A percentile compares a stretch with the other conserved stretches of the same genome.
phyloP scores from a whole-genome alignment of 306 rosid species.

The Cucurbita argyrosperma region DNA sequence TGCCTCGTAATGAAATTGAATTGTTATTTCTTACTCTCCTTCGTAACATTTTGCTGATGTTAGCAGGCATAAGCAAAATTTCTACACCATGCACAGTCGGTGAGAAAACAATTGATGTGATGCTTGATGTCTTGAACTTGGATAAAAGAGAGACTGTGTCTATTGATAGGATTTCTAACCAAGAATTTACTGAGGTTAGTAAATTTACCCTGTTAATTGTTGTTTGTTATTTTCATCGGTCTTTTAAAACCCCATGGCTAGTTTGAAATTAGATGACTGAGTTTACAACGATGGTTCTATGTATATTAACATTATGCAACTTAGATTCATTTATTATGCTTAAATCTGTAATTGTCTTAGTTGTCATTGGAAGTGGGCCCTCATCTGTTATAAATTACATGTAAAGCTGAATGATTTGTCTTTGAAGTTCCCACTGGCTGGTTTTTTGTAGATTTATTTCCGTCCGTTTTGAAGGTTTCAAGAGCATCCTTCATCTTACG shows the following conservation, averaged over 20 bases:
- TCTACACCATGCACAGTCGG: slow-evolving; percentile 56
- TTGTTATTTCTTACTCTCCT: neutral
- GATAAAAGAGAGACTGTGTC: slow-evolving; percentile 65
- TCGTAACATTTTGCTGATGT: slow-evolving; percentile 11
- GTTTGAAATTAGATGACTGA: neutral
- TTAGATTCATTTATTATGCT: neutral
- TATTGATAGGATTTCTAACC: slow-evolving; percentile 66
- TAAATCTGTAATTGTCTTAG: neutral
- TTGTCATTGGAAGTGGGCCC: neutral
- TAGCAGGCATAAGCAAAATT: slow-evolving; percentile 68
- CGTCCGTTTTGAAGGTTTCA: neutral
- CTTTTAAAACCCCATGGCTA: neutral
- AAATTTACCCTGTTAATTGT: neutral
- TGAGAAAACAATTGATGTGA: slow-evolving; percentile 40
- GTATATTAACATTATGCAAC: neutral
- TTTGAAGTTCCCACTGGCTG: neutral
- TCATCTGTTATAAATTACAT: neutral
- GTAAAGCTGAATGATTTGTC: neutral
- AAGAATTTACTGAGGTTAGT: slow-evolving; percentile 75
- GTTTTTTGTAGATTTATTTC: neutral
- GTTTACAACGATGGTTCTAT: neutral
- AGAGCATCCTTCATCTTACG: neutral
- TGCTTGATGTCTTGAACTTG: slow-evolving; percentile 78
- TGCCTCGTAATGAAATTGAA: neutral
- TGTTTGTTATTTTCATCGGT: neutral